These are phyloP conservation scores for Zymoseptoria passerinii DNA, from an alignment of 2,329 filamentous ascomycete genomes.

Conservation along the genomic window DNA sequence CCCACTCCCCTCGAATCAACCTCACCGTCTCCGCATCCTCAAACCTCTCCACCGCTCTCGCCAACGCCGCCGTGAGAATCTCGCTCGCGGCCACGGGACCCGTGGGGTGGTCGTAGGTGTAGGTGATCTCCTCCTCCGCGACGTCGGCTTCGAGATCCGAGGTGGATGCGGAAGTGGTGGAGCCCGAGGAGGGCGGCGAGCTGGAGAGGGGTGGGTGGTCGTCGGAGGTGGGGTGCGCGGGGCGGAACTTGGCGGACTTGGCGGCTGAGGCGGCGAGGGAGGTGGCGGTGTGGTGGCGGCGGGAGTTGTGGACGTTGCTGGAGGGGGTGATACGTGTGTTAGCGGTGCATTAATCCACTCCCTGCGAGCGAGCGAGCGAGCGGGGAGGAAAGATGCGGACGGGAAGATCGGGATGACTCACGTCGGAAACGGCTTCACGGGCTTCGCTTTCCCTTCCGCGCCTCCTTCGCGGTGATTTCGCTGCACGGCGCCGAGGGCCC, in stretches of 20 bases:
- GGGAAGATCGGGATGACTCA: too few species aligned
- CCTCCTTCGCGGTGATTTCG: slow-evolving; percentile 5
- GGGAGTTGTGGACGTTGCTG: not conserved
- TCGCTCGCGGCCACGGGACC: slow-evolving; percentile 48
- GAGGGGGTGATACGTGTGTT: too few species aligned
- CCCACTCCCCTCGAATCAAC: slow-evolving; percentile 53
- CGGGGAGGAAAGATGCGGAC: too few species aligned
- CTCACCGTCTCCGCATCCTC: slow-evolving; percentile 54
- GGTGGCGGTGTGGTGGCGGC: not conserved
- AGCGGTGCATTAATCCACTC: too few species aligned
- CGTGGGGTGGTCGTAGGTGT: slow-evolving; percentile 45
- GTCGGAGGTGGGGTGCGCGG: not conserved
- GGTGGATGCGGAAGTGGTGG: not conserved
- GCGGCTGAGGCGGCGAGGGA: not conserved
- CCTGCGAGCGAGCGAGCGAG: too few species aligned
- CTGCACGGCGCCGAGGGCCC: slow-evolving; percentile 36
- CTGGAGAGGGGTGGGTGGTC: not conserved
- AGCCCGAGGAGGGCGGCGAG: not conserved
- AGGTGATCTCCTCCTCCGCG: slow-evolving; percentile 35
- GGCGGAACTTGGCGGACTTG: not conserved
- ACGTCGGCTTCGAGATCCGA: not conserved
- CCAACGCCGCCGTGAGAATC: slow-evolving; percentile 49
- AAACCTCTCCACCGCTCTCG: slow-evolving; percentile 51
- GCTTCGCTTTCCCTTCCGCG: slow-evolving; percentile 26
- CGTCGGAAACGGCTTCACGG: slow-evolving; percentile 28